These are phyloP conservation scores for Salix brachista DNA, from an alignment of 345 rosid species.

Conservation along the genomic window DNA sequence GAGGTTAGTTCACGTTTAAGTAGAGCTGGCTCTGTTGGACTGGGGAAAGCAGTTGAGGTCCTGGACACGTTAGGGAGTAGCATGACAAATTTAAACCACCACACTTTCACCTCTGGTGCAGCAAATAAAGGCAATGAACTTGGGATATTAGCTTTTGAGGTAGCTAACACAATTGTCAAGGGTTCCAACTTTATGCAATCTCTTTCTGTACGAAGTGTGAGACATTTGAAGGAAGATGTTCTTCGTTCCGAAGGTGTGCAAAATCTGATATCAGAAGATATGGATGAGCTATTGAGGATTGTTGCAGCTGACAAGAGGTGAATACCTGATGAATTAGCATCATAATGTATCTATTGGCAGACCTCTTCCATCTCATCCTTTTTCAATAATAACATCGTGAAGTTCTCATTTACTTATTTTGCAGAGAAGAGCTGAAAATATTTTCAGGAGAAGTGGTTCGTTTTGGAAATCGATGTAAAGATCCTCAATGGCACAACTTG, in stretches of 20 bases:
- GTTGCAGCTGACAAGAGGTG: constrained; percentile 94
- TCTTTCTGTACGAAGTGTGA: constrained; percentile 58
- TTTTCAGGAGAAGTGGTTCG: constrained; percentile 95
- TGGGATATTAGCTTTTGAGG: constrained; percentile 87
- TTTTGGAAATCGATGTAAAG: constrained; percentile 93
- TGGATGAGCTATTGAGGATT: constrained; percentile 63
- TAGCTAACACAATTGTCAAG: constrained; percentile 91
- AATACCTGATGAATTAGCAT: not conserved
- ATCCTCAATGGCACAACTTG: constrained; percentile 95
- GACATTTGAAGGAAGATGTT: constrained; percentile 73
- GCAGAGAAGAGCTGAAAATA: constrained; percentile 83
- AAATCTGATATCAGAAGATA: constrained; percentile 69
- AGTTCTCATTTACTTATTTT: not conserved
- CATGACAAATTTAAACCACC: constrained; percentile 65
- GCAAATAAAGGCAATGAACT: constrained; percentile 74
- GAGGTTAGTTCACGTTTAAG: constrained; percentile 65
- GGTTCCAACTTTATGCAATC: constrained; percentile 89
- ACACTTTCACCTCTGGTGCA: constrained; percentile 54
- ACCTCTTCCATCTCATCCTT: not conserved
- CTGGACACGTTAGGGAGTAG: constrained; percentile 94
- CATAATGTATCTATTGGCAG: not conserved
- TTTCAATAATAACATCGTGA: not conserved
- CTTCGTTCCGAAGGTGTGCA: constrained; percentile 88
- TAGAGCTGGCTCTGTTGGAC: constrained; percentile 77
- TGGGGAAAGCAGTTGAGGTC: constrained; percentile 87